Evolutionary conservation across 176 grass and related monocot species (phyloP), one percentile per base, ranked within the genome.

Genomic region (Avena sativa): DNA sequence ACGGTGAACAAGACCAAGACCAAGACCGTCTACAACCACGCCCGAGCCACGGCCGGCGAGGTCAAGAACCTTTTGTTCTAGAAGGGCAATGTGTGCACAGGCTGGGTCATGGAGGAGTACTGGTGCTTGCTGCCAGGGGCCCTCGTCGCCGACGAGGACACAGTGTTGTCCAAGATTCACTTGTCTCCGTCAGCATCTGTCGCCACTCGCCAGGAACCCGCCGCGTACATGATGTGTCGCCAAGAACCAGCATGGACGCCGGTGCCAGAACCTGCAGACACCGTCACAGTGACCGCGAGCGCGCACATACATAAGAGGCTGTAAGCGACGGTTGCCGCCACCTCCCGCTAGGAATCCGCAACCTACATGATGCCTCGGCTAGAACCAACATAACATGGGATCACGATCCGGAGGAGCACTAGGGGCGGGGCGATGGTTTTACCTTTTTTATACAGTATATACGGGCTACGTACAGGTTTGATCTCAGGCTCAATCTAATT

Each of bases 101-200:
- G 67, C 62, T 86, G 84, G 84, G 61, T 65, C 62, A 65, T 65
- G 62, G 62, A 65, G 25, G 62, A 65, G 25, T 65, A 65, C 62
- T 1, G 47, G 32, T 32, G 79, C 79, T 10, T 49, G 3, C 4
- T 8, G 61, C 62, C 23, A 14, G 9, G 6, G 8, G 68, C 68
- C 67, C 0, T 19, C n/a, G 68, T 19, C 52, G 14, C n/a, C 0
- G 53, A 73, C 2, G 70, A 0, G 12, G 30, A 67, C 59, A 16
- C 6, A 4, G 84, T 86, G 13, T 25, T 86, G 1, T 86, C 75
- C 63, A 87, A 20, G 68, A 25, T 87, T 1, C 81, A 87, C 78
- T 30, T 81, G 5, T 81, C 86, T 3, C 86, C 38, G 38, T 40
- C 38, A 69, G 0, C 34, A 0, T 5, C 13, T 17, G 72, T 43